These are phyloP conservation scores for Calonectria leucothoes DNA, from an alignment of 2,329 filamentous ascomycete species.

Conservation along the genomic window DNA sequence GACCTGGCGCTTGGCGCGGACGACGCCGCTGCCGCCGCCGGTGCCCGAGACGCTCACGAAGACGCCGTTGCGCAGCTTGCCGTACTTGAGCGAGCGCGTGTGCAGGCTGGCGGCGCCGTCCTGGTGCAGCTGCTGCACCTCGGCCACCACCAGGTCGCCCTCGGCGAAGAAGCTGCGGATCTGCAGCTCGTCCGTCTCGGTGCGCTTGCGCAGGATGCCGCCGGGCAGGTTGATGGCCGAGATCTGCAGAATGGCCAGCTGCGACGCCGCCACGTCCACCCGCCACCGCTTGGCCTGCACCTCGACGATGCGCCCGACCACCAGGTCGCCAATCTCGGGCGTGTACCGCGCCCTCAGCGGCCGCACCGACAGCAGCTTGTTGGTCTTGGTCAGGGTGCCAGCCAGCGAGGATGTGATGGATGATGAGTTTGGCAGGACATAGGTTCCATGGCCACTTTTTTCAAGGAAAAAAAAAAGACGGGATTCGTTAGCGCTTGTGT, in stretches of 20 bases:
- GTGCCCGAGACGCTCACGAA: slow-evolving; percentile 86
- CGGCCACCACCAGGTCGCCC: slow-evolving; percentile 92
- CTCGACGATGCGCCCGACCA: slow-evolving; percentile 92
- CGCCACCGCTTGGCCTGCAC: slow-evolving; percentile 96
- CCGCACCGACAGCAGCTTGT: slow-evolving; percentile 93
- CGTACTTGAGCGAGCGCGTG: slow-evolving; percentile 91
- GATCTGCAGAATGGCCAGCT: slow-evolving; percentile 87
- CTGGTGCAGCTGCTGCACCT: slow-evolving; percentile 89
- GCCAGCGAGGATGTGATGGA: slow-evolving; percentile 91
- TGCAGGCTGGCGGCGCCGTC: slow-evolving; percentile 91
- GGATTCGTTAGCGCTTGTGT: neutral
- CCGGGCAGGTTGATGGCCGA: slow-evolving; percentile 94
- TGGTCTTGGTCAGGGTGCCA: slow-evolving; percentile 90
- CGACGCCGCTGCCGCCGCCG: slow-evolving; percentile 88
- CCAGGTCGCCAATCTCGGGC: slow-evolving; percentile 95
- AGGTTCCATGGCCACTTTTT: slow-evolving; percentile 90
- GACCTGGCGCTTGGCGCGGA: slow-evolving; percentile 85
- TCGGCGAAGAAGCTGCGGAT: slow-evolving; percentile 98
- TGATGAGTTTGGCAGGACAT: slow-evolving; percentile 69
- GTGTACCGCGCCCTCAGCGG: slow-evolving; percentile 93
- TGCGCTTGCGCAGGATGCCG: slow-evolving; percentile 89
- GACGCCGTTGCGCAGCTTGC: slow-evolving; percentile 92
- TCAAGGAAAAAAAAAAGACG: neutral
- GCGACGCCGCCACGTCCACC: slow-evolving; percentile 89
- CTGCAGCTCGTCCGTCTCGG: slow-evolving; percentile 95